phyloP scores from a whole-genome alignment of 2,329 filamentous ascomycete species.

The Penicillium fuscoglaucum region DNA sequence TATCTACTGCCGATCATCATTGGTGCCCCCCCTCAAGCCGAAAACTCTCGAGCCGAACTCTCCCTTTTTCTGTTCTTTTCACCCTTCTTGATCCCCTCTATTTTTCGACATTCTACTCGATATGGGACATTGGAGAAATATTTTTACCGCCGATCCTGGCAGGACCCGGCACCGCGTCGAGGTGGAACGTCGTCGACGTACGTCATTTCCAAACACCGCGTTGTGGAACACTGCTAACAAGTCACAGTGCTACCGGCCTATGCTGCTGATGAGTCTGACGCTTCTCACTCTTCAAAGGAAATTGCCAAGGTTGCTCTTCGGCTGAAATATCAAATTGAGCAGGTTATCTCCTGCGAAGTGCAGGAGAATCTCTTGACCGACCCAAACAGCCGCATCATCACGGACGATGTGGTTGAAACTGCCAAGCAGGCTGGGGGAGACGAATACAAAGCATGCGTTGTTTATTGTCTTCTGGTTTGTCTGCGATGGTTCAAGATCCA shows the following conservation, averaged over 20 bases:
- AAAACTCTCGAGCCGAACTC: background rate
- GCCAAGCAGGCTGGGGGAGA: constrained; percentile 77
- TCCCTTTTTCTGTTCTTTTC: background rate
- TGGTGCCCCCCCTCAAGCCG: background rate
- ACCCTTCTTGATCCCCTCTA: background rate
- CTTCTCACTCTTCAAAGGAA: constrained; percentile 71
- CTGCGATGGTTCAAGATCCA: constrained; percentile 78
- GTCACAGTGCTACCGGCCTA: constrained; percentile 47
- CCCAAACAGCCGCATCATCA: constrained; percentile 84
- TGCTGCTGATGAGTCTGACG: constrained; percentile 46
- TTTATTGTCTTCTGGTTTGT: constrained; percentile 77
- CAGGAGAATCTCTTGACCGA: constrained; percentile 71
- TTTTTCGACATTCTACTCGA: background rate
- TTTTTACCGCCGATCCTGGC: constrained; percentile 33
- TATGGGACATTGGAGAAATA: constrained; percentile 43
- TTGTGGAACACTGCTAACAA: constrained; percentile 15
- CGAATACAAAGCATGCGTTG: constrained; percentile 75
- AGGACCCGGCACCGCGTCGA: constrained; percentile 34
- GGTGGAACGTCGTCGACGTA: constrained; percentile 45
- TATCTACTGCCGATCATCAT: constrained; percentile 12
- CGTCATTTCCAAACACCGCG: constrained; percentile 25
- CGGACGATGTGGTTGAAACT: constrained; percentile 72
- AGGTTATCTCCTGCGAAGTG: constrained; percentile 86
- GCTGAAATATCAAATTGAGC: constrained; percentile 85
- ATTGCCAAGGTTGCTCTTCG: constrained; percentile 89